Base-by-base conservation (phyloP, 1,284 basidiomycete species). In the Sporisorium iseilematis-ciliati region DNA sequence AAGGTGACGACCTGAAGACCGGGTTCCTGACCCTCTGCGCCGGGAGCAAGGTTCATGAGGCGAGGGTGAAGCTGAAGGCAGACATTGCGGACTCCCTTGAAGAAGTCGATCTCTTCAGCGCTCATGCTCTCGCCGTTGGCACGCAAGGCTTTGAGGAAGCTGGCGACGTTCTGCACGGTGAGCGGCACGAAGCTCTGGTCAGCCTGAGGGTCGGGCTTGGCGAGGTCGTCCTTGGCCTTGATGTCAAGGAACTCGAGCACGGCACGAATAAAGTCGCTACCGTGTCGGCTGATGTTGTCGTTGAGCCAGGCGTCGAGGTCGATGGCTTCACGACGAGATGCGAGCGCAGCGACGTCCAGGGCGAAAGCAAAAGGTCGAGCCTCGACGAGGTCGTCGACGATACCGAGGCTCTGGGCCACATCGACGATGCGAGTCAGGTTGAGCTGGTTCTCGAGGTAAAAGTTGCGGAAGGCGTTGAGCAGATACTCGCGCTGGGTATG, bases 271-370 rank as follows among this genome's bases (percentile, higher is more conserved):
- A 98, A 97, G 70, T 94, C 93, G 42, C 89, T 89, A 3, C 93
- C 93, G 76, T 95, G 92, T 38, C 66, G 68, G 16, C 90, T 88
- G 43, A 97, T 92, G 78, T 93, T 92, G 85, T 95, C 93, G 41
- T 92, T 91, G 5, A 99, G 88, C 95, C 95, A 99, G 86, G 96
- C 94, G 86, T 97, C 95, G 53, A 99, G 89, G 80, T 98, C 95
- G 79, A 99, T 89, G 82, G 94, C 93, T 84, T 99, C 96, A 78
- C 94, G 88, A 51, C 94, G 91, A 45, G 94, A 94, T 2, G 95
- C 95, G 25, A 97, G 87, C 6, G 95, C 92, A 16, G 97, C 97
- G 42, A 97, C 91, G 84, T 99, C 97, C 29, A 85, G 75, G 25
- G 82, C 54, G 96, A 90, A 18, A 92, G 92, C 91, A 73, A 95